These are phyloP conservation scores for Globisporangium camurandrum DNA, from an alignment of 352 stramenopile genomes.

Conservation along the genomic window DNA sequence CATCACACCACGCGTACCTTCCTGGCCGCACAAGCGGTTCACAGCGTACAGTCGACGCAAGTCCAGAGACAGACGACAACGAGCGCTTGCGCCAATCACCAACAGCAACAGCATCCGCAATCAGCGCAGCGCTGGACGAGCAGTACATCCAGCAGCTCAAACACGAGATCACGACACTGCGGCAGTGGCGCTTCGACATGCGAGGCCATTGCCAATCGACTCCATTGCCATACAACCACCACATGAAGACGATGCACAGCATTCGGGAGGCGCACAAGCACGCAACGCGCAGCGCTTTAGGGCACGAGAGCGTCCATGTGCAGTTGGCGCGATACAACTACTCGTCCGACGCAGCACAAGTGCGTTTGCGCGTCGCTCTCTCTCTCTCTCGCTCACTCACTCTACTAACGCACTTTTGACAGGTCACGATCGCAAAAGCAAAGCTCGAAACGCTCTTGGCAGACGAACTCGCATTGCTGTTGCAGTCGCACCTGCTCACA, in stretches of 20 bases:
- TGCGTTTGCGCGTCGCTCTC: constrained; percentile 8
- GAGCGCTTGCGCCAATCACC: not conserved
- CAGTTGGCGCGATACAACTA: constrained; percentile 40
- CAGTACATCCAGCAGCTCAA: constrained; percentile 56
- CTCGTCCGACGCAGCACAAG: constrained; percentile 33
- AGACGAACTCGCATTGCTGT: constrained; percentile 18
- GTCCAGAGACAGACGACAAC: constrained; percentile 7
- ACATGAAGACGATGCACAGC: constrained; percentile 55
- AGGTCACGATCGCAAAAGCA: constrained; percentile 25
- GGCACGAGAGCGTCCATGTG: constrained; percentile 13
- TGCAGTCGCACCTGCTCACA: constrained; percentile 17
- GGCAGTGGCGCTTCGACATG: constrained; percentile 16
- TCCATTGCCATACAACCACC: constrained; percentile 11
- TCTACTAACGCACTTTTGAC: not conserved
- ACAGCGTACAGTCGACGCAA: not conserved
- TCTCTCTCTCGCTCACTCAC: not conserved
- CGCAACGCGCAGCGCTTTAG: too few relatives aligned
- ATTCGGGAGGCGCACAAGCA: constrained; percentile 35
- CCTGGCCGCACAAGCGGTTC: too few relatives aligned
- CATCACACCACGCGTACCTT: too few relatives aligned
- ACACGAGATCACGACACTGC: constrained; percentile 36
- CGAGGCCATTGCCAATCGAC: not conserved
- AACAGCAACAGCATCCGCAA: not conserved
- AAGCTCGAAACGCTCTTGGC: constrained; percentile 27
- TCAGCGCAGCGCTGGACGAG: constrained; percentile 14